phyloP scores from a whole-genome alignment of 1,139 yeast genomes.

The Pichia inconspicua region DNA sequence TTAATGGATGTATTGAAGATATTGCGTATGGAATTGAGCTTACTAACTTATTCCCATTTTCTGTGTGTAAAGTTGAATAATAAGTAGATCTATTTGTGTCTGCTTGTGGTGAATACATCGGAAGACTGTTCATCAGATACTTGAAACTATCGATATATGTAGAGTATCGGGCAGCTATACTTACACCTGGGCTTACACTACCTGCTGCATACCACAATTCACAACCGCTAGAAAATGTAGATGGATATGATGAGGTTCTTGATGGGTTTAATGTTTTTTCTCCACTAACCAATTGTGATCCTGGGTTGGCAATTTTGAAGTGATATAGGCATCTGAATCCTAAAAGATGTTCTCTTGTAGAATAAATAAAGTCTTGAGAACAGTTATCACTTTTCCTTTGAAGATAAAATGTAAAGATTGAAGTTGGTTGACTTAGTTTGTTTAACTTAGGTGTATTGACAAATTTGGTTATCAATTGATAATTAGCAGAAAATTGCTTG shows the following conservation, averaged over 20 bases:
- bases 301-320: conserved; percentile 32
- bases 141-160: conserved; percentile 39
- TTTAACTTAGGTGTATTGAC: conserved; percentile 49
- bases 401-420: conserved; percentile 59
- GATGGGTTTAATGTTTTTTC: not conserved
- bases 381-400: conserved; percentile 62
- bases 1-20: conserved; percentile 44
- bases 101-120: conserved; percentile 4
- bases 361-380: conserved; percentile 71
- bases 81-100: conserved; percentile 2
- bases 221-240: conserved; percentile 55
- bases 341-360: conserved; percentile 82
- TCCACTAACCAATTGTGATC: conserved; percentile 6
- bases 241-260: conserved; percentile 15
- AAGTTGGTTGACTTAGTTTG: conserved; percentile 24
- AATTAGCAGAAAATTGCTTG: conserved; percentile 48
- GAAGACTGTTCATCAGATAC: conserved; percentile 8
- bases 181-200: conserved; percentile 77
- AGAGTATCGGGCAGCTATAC: conserved; percentile 77
- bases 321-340: conserved; percentile 80
- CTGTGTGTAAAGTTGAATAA: not conserved
- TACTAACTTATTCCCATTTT: not conserved
- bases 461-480: conserved; percentile 68
- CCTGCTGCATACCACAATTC: conserved; percentile 87
- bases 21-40: conserved; percentile 12